Evolutionary conservation across 805 yeast genomes (phyloP).

Genomic region (Nakazawaea wyomingensis): DNA sequence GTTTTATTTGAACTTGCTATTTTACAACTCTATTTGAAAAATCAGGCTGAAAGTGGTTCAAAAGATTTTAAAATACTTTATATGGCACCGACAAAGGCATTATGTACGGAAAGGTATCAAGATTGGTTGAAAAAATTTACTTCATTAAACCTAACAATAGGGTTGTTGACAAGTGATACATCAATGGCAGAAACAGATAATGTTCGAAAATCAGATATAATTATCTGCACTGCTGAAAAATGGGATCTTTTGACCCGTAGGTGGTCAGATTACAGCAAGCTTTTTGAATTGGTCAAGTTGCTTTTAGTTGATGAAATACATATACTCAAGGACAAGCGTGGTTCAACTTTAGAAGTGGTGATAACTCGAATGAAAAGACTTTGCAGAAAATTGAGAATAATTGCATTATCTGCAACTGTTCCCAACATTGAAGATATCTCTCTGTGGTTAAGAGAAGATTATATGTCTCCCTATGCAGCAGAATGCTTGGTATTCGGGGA

Average conservation of each 20-base stretch:
- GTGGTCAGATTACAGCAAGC: constrained; percentile 36
- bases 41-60: constrained; percentile 15
- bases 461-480: constrained; percentile 23
- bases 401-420: constrained; percentile 49
- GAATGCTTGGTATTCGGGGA: constrained; percentile 39
- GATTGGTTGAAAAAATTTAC: constrained; percentile 42
- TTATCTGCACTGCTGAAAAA: constrained; percentile 58
- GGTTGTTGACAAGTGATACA: constrained; percentile 53
- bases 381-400: constrained; percentile 31
- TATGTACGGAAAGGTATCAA: constrained; percentile 44
- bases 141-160: constrained; percentile 35
- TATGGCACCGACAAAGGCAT: constrained; percentile 56
- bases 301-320: constrained; percentile 46
- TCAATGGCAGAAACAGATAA: constrained; percentile 36
- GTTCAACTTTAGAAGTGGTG: constrained; percentile 44
- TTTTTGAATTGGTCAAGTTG: constrained; percentile 38
- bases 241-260: constrained; percentile 54
- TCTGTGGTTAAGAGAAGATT: constrained; percentile 31
- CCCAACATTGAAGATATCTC: constrained; percentile 47
- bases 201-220: constrained; percentile 43
- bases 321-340: constrained; percentile 38
- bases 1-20: constrained; percentile 51
- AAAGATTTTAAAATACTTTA: constrained; percentile 35
- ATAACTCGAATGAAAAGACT: constrained; percentile 41
- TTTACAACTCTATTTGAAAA: constrained; percentile 25